Evolutionary conservation across 371 early-diverging fungal species (phyloP).

Genomic region (Mortierella polycephala): DNA sequence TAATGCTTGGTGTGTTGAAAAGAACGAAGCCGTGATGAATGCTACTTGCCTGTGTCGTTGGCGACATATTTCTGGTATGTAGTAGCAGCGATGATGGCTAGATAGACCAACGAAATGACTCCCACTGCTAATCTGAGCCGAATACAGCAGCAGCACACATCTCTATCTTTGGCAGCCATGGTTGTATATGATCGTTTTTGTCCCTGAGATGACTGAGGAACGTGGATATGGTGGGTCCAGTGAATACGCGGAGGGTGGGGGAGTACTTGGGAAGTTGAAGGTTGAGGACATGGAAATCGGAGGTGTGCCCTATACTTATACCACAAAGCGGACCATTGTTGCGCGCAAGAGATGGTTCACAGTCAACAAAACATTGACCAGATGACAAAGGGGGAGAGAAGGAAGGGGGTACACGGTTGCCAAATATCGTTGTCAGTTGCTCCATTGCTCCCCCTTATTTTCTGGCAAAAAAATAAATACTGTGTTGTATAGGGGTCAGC

Average conservation of each 20-base stretch:
- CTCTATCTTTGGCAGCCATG: constrained; percentile 23
- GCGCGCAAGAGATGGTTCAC: background rate
- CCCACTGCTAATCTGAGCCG: constrained; percentile 27
- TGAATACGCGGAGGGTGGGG: background rate
- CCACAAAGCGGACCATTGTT: too few relatives aligned
- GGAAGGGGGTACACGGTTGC: background rate
- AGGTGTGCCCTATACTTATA: too few relatives aligned
- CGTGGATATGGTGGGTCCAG: too few relatives aligned
- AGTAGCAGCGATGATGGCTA: constrained; percentile 24
- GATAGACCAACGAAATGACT: constrained; percentile 20
- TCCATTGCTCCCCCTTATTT: too few relatives aligned
- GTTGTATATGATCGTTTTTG: background rate
- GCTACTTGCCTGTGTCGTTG: constrained; percentile 20
- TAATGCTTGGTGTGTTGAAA: background rate
- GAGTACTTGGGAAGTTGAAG: too few relatives aligned
- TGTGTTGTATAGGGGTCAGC: too few relatives aligned
- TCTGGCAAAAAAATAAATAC: background rate
- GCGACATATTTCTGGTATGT: constrained; percentile 47
- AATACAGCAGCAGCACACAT: constrained; percentile 48
- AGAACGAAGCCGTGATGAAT: background rate
- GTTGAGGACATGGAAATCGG: too few relatives aligned
- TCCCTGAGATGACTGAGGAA: background rate
- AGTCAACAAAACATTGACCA: background rate
- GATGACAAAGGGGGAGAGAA: background rate
- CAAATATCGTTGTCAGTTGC: too few relatives aligned